A percentile compares a stretch with the other conserved stretches of the same genome.
These are phyloP conservation scores for Corchorus olitorius DNA, from an alignment of 345 rosid species.

Conservation along the genomic window DNA sequence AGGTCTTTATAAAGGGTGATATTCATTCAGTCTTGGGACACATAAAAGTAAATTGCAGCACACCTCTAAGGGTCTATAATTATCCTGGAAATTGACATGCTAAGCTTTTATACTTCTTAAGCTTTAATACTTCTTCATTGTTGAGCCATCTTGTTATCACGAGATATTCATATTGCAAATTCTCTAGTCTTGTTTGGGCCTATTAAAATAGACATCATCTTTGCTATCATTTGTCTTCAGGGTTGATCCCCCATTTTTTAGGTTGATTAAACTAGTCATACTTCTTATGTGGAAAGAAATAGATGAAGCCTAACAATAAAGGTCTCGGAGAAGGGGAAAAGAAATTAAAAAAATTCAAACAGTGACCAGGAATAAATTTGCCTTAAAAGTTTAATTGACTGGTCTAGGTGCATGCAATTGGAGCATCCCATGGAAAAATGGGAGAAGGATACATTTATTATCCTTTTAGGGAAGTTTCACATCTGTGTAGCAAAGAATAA, in stretches of 20 bases:
- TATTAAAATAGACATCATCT: too few relatives aligned
- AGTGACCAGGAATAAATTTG: neutral
- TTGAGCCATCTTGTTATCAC: too few relatives aligned
- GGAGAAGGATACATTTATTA: neutral
- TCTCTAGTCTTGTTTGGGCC: too few relatives aligned
- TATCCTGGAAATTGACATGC: neutral
- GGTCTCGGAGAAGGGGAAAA: neutral
- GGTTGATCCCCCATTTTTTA: too few relatives aligned
- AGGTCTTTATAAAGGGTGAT: neutral
- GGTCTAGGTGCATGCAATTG: neutral
- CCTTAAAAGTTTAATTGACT: conserved; percentile 6
- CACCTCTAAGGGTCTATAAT: neutral
- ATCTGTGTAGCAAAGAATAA: neutral
- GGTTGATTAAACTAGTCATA: neutral
- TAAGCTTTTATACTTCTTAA: too few relatives aligned
- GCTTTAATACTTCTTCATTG: too few relatives aligned
- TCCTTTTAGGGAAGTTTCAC: conserved; percentile 5
- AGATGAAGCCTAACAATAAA: neutral
- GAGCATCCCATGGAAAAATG: neutral
- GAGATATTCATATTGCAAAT: too few relatives aligned
- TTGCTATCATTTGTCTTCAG: too few relatives aligned
- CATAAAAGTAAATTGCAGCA: neutral
- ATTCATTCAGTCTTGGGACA: neutral
- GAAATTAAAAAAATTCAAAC: neutral
- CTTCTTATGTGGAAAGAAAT: neutral